Conservation (phyloP, 129 eudicot species). For the Ambrosia artemisiifolia region DNA sequence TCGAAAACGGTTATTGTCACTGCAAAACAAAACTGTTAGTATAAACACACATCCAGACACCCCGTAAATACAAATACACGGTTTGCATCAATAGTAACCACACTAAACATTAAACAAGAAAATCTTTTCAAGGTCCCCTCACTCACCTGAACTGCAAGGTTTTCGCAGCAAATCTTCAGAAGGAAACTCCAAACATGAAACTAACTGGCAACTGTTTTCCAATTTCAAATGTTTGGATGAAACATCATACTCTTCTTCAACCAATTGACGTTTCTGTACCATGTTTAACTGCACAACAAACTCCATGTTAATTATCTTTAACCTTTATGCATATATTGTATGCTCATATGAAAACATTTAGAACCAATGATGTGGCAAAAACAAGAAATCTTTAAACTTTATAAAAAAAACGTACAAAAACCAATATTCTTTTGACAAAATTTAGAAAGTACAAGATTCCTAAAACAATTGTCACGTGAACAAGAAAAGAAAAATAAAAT, state of each 20-base stretch:
- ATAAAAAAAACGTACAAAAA: neutral
- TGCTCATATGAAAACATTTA: neutral
- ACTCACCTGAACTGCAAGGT: conserved; percentile 47
- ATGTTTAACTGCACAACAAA: conserved; percentile 43
- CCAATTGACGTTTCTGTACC: conserved; percentile 56
- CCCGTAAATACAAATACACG: neutral
- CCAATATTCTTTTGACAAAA: neutral
- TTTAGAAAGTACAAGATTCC: neutral
- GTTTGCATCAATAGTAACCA: too few relatives aligned
- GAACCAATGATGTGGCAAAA: neutral
- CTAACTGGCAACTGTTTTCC: conserved; percentile 23
- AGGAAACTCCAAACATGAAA: conserved; percentile 35
- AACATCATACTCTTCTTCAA: conserved; percentile 40
- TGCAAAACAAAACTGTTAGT: neutral
- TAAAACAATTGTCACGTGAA: neutral
- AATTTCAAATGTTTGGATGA: conserved; percentile 49
- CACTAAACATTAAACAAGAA: neutral
- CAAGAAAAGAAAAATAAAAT: neutral
- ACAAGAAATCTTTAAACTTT: neutral
- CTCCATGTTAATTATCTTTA: neutral
- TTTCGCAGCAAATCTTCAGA: conserved; percentile 1
- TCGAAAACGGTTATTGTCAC: neutral
- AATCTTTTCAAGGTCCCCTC: conserved; percentile 4
- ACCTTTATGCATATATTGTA: neutral
- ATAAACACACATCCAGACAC: neutral